phyloP scores from a whole-genome alignment of 495 filamentous ascomycete genomes.

The Neurospora sp. region DNA sequence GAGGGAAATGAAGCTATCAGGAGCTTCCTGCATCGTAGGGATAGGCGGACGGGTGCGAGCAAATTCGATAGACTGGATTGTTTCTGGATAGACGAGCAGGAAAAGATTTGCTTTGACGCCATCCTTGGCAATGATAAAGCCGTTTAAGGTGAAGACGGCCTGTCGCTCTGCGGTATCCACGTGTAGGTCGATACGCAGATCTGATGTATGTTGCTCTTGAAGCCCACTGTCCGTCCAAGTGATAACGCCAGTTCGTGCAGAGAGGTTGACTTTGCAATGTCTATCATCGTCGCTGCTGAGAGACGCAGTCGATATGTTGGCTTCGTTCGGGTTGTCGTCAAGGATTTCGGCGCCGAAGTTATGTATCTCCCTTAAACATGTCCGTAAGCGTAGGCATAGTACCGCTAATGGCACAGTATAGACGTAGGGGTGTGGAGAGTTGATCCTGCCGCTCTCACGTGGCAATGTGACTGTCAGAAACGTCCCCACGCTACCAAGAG shows the following conservation, averaged over 20 bases:
- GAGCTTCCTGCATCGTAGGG: not conserved
- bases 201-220: not conserved
- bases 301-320: not conserved
- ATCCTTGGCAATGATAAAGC: not conserved
- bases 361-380: not conserved
- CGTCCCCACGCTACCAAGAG: too few relatives aligned
- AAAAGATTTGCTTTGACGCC: not conserved
- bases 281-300: not conserved
- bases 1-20: not conserved
- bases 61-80: not conserved
- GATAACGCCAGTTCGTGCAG: not conserved
- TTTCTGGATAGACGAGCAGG: not conserved
- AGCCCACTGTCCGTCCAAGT: not conserved
- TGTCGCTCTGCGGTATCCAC: not conserved
- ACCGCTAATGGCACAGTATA: too few relatives aligned
- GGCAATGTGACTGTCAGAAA: not conserved
- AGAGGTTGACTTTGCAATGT: not conserved
- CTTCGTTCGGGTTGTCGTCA: not conserved
- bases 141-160: conserved; percentile 1
- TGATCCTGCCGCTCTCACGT: not conserved
- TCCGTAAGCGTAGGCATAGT: not conserved
- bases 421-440: not conserved
- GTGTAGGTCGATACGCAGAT: not conserved
- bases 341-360: not conserved
- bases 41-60: not conserved